Percentiles rank a stretch among this genome's conserved stretches.
phyloP scores from a whole-genome alignment of 345 rosid genomes.

The Corymbia maculata region DNA sequence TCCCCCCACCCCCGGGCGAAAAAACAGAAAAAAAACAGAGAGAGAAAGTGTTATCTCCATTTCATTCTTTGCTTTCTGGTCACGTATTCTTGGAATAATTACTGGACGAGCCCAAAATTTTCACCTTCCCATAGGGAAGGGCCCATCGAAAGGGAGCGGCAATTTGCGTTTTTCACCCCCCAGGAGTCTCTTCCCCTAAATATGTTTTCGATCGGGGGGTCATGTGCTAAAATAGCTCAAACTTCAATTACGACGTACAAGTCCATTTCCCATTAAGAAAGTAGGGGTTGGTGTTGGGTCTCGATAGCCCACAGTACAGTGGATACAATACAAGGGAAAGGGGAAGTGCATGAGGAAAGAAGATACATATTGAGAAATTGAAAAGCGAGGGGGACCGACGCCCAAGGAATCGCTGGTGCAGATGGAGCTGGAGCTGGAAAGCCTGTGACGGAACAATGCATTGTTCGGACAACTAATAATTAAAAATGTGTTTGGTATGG shows the following conservation, averaged over 20 bases:
- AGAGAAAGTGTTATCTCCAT: not conserved
- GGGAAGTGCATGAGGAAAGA: too few species aligned
- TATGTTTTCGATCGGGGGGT: not conserved
- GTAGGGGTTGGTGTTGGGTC: not conserved
- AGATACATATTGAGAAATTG: too few species aligned
- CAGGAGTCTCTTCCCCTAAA: not conserved
- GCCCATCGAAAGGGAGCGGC: not conserved
- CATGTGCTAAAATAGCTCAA: not conserved
- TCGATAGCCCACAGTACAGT: not conserved
- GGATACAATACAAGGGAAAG: too few species aligned
- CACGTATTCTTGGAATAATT: not conserved
- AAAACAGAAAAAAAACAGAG: too few species aligned
- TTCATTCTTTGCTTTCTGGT: not conserved
- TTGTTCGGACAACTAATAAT: too few species aligned
- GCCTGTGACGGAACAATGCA: too few species aligned
- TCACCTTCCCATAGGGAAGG: not conserved
- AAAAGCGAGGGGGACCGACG: too few species aligned
- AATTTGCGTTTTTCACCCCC: not conserved
- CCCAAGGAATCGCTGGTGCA: too few species aligned
- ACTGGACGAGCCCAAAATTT: not conserved
- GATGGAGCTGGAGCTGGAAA: too few species aligned
- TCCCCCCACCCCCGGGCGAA: too few species aligned
- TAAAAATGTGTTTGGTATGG: too few species aligned
- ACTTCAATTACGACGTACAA: not conserved
- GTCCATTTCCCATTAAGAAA: not conserved